Percentiles rank a stretch among this genome's conserved stretches.
These are phyloP conservation scores for Mortierella sp. DNA, from an alignment of 371 early-diverging fungal species.

Conservation along the genomic window DNA sequence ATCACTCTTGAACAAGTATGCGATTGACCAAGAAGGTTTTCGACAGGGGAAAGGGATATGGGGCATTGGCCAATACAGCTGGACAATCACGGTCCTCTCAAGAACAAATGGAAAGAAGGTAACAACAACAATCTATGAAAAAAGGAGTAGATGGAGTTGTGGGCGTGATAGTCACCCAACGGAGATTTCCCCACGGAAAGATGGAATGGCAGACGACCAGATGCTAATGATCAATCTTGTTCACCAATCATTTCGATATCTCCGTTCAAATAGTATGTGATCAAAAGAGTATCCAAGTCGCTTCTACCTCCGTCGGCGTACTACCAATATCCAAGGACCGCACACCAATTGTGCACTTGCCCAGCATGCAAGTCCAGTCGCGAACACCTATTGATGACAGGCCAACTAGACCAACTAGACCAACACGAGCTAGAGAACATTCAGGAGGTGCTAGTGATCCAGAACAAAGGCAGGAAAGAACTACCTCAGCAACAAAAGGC, in stretches of 20 bases:
- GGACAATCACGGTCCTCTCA: constrained; percentile 42
- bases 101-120: constrained; percentile 48
- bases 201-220: not conserved
- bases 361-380: constrained; percentile 49
- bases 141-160: too few species aligned
- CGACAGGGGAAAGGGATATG: constrained; percentile 48
- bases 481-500: constrained; percentile 32
- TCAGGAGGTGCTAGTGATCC: constrained; percentile 41
- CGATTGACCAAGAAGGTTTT: constrained; percentile 45
- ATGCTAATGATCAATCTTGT: too few species aligned
- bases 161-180: too few species aligned
- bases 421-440: constrained; percentile 36
- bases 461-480: constrained; percentile 44
- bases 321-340: constrained; percentile 51
- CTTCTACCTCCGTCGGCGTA: constrained; percentile 46
- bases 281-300: constrained; percentile 46
- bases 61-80: constrained; percentile 50
- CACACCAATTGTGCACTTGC: constrained; percentile 48
- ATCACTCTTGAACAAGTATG: constrained; percentile 48
- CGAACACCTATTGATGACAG: constrained; percentile 35
- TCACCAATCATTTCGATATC: not conserved
- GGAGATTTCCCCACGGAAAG: too few species aligned
- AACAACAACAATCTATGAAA: constrained; percentile 4
- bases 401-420: constrained; percentile 37
- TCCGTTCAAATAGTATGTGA: constrained; percentile 42